Evolutionary conservation across 192 early-diverging fungal species (phyloP).

Genomic region (Phlyctochytrium arcticum): DNA sequence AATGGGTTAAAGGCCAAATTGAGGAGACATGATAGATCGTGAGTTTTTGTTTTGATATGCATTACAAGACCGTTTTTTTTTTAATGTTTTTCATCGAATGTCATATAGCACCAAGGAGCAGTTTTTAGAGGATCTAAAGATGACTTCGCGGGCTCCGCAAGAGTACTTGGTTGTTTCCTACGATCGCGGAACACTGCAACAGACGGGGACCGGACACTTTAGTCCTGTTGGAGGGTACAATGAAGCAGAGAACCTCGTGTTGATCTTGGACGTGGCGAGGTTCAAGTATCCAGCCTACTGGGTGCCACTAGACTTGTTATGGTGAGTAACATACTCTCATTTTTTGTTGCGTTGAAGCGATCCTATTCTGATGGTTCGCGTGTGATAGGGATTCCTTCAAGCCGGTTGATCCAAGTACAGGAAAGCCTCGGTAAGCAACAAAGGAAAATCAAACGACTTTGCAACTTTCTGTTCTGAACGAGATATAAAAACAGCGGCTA

Average conservation of each 20-base stretch:
- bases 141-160: conserved; percentile 20
- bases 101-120: conserved; percentile 18
- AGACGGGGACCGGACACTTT: conserved; percentile 45
- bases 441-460: background rate
- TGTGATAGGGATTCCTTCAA: conserved; percentile 35
- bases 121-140: conserved; percentile 32
- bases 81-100: background rate
- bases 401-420: conserved; percentile 32
- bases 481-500: conserved; percentile 17
- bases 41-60: background rate
- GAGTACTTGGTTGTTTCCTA: conserved; percentile 38
- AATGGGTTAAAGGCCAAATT: conserved; percentile 35
- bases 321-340: too few species aligned
- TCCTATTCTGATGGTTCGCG: too few species aligned
- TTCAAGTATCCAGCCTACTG: conserved; percentile 49
- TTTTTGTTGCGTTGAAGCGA: too few species aligned
- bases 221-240: conserved; percentile 27
- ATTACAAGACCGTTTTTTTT: background rate
- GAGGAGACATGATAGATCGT: conserved; percentile 22
- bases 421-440: conserved; percentile 16
- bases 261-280: conserved; percentile 43
- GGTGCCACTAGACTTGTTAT: conserved; percentile 32
- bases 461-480: background rate
- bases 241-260: conserved; percentile 29
- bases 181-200: conserved; percentile 31